Conservation (phyloP, 108 stramenopile species). For the Chaetoceros tenuissimus region DNA sequence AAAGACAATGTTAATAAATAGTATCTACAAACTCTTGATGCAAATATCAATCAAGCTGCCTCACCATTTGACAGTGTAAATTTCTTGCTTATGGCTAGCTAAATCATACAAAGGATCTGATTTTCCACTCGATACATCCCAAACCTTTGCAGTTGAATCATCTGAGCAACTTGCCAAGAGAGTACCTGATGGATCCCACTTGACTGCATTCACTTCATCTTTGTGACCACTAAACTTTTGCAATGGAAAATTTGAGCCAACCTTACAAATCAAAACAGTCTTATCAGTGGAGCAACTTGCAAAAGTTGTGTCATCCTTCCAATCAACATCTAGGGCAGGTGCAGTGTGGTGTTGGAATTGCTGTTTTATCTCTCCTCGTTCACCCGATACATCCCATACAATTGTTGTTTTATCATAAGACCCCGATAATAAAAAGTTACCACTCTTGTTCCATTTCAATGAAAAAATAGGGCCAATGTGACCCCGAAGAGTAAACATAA, state of each 20-base stretch:
- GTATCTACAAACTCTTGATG: background rate
- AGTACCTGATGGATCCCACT: slow-evolving; percentile 90
- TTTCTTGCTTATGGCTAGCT: slow-evolving; percentile 87
- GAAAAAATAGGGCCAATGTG: slow-evolving; percentile 94
- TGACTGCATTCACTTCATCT: slow-evolving; percentile 96
- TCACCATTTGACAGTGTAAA: slow-evolving; percentile 94
- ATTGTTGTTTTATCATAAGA: slow-evolving; percentile 94
- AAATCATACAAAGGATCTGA: slow-evolving; percentile 77
- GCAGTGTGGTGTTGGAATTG: slow-evolving; percentile 85
- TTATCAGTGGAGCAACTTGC: slow-evolving; percentile 95
- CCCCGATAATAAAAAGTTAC: slow-evolving; percentile 85
- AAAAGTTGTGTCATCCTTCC: slow-evolving; percentile 90
- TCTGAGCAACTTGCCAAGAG: slow-evolving; percentile 92
- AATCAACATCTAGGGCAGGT: slow-evolving; percentile 91
- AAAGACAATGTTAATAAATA: background rate
- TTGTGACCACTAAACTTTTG: slow-evolving; percentile 70
- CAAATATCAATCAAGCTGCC: background rate
- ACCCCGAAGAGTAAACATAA: slow-evolving; percentile 76
- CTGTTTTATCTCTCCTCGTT: slow-evolving; percentile 68
- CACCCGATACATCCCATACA: slow-evolving; percentile 86
- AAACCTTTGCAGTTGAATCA: slow-evolving; percentile 94
- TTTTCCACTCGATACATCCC: slow-evolving; percentile 61
- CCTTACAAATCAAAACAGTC: slow-evolving; percentile 84
- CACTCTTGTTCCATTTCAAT: slow-evolving; percentile 91
- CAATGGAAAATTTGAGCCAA: slow-evolving; percentile 47